Percentiles rank a stretch among this genome's conserved stretches.
These are phyloP conservation scores for Pseudocercospora crystallina DNA, from an alignment of 2,329 filamentous ascomycete genomes.

Conservation along the genomic window DNA sequence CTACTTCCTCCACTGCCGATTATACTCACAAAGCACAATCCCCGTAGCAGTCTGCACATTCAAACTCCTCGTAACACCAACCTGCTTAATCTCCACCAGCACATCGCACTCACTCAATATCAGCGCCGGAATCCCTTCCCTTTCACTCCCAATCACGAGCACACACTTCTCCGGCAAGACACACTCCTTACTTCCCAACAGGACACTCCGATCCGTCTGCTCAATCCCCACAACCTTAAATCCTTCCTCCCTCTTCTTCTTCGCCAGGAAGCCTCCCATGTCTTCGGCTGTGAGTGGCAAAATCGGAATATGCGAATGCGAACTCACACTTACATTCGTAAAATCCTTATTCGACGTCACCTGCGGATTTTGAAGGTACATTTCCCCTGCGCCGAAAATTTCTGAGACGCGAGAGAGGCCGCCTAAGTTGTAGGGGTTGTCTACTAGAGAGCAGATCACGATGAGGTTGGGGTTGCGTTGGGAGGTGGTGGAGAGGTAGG, in stretches of 20 bases:
- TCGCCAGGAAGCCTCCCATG: conserved; percentile 38
- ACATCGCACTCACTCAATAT: conserved; percentile 51
- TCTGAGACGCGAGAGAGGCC: conserved; percentile 53
- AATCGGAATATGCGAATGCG: conserved; percentile 51
- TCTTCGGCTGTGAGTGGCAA: conserved; percentile 30
- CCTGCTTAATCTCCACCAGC: conserved; percentile 54
- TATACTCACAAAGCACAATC: conserved; percentile 54
- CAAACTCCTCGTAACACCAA: conserved; percentile 53
- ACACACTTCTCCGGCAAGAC: conserved; percentile 36
- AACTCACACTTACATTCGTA: conserved; percentile 50
- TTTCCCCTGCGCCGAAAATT: conserved; percentile 49
- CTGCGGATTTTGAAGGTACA: conserved; percentile 46
- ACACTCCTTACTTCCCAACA: conserved; percentile 41
- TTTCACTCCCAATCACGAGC: conserved; percentile 53
- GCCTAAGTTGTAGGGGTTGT: conserved; percentile 52
- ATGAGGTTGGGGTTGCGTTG: conserved; percentile 38
- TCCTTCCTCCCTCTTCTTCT: conserved; percentile 47
- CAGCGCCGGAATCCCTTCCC: conserved; percentile 50
- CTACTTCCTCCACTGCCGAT: conserved; percentile 36
- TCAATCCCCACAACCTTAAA: conserved; percentile 55
- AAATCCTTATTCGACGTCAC: conserved; percentile 50
- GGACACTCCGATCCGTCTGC: conserved; percentile 52
- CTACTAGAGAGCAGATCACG: conserved; percentile 52
- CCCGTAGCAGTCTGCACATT: conserved; percentile 57
- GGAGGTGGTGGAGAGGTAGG: conserved; percentile 41